Evolutionary conservation across 2,329 filamentous ascomycete species (phyloP).

Genomic region (Aspergillus carbonarius): DNA sequence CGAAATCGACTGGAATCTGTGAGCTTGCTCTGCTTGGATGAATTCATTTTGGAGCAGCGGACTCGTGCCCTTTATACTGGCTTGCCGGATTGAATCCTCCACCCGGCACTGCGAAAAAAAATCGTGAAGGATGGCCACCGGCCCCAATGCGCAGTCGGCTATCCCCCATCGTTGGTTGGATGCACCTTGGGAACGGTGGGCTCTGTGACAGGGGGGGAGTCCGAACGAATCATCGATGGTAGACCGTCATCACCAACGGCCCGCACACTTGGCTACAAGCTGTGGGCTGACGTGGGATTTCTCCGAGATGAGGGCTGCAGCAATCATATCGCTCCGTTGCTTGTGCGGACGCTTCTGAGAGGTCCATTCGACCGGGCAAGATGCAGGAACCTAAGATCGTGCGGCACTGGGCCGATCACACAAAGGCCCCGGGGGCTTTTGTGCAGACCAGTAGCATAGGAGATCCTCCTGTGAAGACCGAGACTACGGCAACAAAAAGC

Average conservation of each 20-base stretch:
- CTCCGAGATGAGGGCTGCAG: not conserved
- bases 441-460: not conserved
- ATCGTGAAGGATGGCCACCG: not conserved
- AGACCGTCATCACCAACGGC: not conserved
- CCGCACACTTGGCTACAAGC: not conserved
- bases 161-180: not conserved
- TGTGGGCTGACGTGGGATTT: not conserved
- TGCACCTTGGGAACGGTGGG: not conserved
- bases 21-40: slow-evolving; percentile 1
- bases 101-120: no score
- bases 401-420: not conserved
- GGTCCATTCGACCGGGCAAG: not conserved
- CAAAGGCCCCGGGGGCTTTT: not conserved
- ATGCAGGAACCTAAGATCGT: slow-evolving; percentile 1
- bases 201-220: not conserved
- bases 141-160: not conserved
- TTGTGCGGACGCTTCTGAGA: not conserved
- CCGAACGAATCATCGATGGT: not conserved
- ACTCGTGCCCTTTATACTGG: not conserved
- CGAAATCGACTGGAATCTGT: slow-evolving; percentile 6
- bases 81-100: not conserved
- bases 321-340: not conserved
- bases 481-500: not conserved
- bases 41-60: not conserved
- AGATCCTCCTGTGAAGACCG: not conserved